Percentiles rank a stretch among this genome's conserved stretches.
phyloP scores from a whole-genome alignment of 1,284 basidiomycete genomes.

The Pseudozyma sp. region DNA sequence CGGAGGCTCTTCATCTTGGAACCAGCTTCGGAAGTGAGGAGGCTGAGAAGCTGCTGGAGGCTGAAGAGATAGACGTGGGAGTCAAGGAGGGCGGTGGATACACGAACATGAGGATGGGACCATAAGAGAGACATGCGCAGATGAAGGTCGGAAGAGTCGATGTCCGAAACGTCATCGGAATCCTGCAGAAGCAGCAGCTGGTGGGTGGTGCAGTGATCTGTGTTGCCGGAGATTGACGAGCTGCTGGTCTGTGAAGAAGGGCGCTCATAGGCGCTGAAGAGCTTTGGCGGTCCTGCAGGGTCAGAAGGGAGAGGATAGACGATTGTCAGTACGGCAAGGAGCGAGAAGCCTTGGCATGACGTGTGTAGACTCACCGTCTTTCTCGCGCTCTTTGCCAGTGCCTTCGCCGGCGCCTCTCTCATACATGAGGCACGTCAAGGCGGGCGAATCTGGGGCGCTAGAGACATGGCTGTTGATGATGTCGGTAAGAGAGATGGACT shows the following conservation, averaged over 20 bases:
- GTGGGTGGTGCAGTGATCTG: slow-evolving; percentile 37
- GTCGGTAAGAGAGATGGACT: slow-evolving; percentile 54
- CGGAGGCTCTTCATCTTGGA: slow-evolving; percentile 61
- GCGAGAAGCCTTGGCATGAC: not conserved
- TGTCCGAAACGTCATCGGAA: slow-evolving; percentile 56
- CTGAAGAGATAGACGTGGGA: slow-evolving; percentile 63
- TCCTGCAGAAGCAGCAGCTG: slow-evolving; percentile 57
- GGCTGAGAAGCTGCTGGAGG: slow-evolving; percentile 50
- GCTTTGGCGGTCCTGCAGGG: slow-evolving; percentile 51
- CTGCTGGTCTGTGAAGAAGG: slow-evolving; percentile 23
- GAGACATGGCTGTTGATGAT: slow-evolving; percentile 57
- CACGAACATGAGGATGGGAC: slow-evolving; percentile 52
- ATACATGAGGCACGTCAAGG: slow-evolving; percentile 59
- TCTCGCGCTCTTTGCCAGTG: slow-evolving; percentile 64
- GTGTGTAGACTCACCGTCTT: slow-evolving; percentile 41
- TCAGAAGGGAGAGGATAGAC: not conserved
- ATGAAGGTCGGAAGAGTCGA: slow-evolving; percentile 57
- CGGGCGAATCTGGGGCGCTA: slow-evolving; percentile 44
- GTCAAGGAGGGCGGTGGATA: slow-evolving; percentile 64
- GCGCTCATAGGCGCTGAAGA: slow-evolving; percentile 57
- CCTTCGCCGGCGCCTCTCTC: slow-evolving; percentile 64
- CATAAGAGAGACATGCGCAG: slow-evolving; percentile 60
- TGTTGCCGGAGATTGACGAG: slow-evolving; percentile 12
- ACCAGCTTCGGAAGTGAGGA: slow-evolving; percentile 48
- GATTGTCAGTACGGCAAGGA: not conserved